Percentiles rank a stretch among this genome's conserved stretches.
phyloP scores from a whole-genome alignment of 805 yeast genomes.

The Yarrowia alimentaria region DNA sequence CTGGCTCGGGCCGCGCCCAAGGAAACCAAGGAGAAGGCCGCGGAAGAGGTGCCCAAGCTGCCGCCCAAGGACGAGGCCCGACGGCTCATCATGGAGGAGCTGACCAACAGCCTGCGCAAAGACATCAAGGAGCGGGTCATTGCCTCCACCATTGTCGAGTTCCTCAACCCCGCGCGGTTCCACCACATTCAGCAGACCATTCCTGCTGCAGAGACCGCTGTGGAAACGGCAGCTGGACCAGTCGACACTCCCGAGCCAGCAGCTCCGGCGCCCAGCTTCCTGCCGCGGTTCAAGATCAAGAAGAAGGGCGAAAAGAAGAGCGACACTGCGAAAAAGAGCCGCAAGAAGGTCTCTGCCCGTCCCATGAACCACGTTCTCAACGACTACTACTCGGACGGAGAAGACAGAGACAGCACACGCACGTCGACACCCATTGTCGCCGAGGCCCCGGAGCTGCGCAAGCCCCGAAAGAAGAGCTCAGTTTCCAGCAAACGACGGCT shows the following conservation, averaged over 20 bases:
- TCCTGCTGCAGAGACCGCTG: too few relatives aligned
- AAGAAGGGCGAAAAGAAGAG: slow-evolving; percentile 30
- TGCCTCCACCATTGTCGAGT: slow-evolving; percentile 64
- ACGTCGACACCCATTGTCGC: slow-evolving; percentile 29
- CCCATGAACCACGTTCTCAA: slow-evolving; percentile 39
- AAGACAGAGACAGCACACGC: slow-evolving; percentile 29
- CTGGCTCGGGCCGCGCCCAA: not conserved
- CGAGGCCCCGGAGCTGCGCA: slow-evolving; percentile 21
- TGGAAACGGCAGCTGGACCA: too few relatives aligned
- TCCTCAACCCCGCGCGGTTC: slow-evolving; percentile 49
- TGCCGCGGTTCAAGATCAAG: slow-evolving; percentile 32
- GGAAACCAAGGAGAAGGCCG: not conserved
- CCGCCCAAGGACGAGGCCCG: slow-evolving; percentile 57
- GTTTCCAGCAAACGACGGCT: slow-evolving; percentile 10
- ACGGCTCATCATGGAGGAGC: slow-evolving; percentile 57
- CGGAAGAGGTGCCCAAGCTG: not conserved
- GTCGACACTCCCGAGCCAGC: slow-evolving; percentile 19
- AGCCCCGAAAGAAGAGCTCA: slow-evolving; percentile 8
- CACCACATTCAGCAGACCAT: slow-evolving; percentile 18
- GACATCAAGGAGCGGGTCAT: slow-evolving; percentile 73
- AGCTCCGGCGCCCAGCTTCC: not conserved
- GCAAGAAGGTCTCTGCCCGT: slow-evolving; percentile 30
- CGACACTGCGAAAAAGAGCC: slow-evolving; percentile 27
- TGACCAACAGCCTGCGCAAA: slow-evolving; percentile 59
- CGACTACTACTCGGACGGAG: slow-evolving; percentile 35